These are phyloP conservation scores for Corylus heterophylla DNA, from an alignment of 306 rosid species.

Conservation along the genomic window DNA sequence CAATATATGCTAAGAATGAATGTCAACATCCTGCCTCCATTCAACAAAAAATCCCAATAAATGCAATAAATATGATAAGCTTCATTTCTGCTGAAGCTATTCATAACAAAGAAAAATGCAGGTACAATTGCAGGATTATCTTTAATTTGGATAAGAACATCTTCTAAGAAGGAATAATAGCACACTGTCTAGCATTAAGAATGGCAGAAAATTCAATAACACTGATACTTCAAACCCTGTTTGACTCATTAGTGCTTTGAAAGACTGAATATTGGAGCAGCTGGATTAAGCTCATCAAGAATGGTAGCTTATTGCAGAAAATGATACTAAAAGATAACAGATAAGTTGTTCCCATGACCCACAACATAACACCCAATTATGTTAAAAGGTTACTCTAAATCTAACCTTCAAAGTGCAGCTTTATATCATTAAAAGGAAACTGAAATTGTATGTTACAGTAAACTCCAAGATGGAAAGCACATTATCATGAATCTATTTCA, in stretches of 20 bases:
- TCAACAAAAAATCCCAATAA: neutral
- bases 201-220: neutral
- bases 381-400: neutral
- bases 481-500: neutral
- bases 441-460: neutral
- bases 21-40: neutral
- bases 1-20: no score
- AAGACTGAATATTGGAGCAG: neutral
- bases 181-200: neutral
- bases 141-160: neutral
- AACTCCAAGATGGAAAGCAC: neutral
- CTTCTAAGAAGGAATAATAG: neutral
- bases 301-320: neutral
- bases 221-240: neutral
- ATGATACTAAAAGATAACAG: neutral
- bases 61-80: neutral
- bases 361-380: neutral
- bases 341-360: neutral
- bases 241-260: neutral
- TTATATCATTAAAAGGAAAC: neutral
- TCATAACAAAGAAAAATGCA: neutral
- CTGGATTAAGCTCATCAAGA: neutral
- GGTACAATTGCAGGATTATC: neutral
- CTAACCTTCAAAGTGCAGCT: neutral
- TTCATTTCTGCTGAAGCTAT: neutral